These are phyloP conservation scores for Talaromyces marneffei DNA, from an alignment of 2,329 filamentous ascomycete genomes.

Conservation along the genomic window DNA sequence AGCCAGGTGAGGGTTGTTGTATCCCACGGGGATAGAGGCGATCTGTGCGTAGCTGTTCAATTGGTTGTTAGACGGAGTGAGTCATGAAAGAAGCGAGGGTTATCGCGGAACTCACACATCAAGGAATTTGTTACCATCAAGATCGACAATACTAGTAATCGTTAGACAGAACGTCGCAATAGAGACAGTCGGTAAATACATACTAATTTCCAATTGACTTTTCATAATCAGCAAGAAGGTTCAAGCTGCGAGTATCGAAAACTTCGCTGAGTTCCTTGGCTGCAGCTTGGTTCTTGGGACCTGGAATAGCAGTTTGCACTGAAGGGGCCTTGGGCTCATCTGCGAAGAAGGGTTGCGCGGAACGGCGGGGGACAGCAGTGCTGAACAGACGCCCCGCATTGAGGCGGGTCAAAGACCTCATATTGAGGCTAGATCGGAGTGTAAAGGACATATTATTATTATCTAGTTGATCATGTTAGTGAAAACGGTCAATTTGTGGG, in stretches of 20 bases:
- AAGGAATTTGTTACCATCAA: slow-evolving; percentile 47
- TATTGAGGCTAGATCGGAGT: slow-evolving; percentile 31
- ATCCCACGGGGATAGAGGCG: slow-evolving; percentile 84
- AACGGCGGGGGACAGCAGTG: slow-evolving; percentile 31
- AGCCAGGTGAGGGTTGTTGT: slow-evolving; percentile 77
- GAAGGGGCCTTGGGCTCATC: slow-evolving; percentile 54
- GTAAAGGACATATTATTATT: slow-evolving; percentile 32
- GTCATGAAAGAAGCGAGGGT: not conserved
- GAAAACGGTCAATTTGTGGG: not conserved
- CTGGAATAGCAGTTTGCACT: slow-evolving; percentile 60
- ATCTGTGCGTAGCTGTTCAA: slow-evolving; percentile 71
- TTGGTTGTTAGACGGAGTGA: not conserved
- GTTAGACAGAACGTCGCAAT: slow-evolving; percentile 16
- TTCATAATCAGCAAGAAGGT: slow-evolving; percentile 72
- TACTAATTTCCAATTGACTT: slow-evolving; percentile 74
- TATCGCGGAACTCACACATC: slow-evolving; percentile 41
- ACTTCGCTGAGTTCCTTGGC: slow-evolving; percentile 68
- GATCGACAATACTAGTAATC: slow-evolving; percentile 39
- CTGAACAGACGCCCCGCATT: slow-evolving; percentile 32
- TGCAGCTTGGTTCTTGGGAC: slow-evolving; percentile 64
- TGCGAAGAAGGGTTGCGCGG: slow-evolving; percentile 49
- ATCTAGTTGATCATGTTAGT: not conserved
- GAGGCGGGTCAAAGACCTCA: slow-evolving; percentile 28
- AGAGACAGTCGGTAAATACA: slow-evolving; percentile 12
- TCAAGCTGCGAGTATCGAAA: slow-evolving; percentile 79